A percentile compares a stretch with the other conserved stretches of the same genome.
Evolutionary conservation across 352 stramenopile genomes (phyloP).

Genomic region (Blastocystis sp.): DNA sequence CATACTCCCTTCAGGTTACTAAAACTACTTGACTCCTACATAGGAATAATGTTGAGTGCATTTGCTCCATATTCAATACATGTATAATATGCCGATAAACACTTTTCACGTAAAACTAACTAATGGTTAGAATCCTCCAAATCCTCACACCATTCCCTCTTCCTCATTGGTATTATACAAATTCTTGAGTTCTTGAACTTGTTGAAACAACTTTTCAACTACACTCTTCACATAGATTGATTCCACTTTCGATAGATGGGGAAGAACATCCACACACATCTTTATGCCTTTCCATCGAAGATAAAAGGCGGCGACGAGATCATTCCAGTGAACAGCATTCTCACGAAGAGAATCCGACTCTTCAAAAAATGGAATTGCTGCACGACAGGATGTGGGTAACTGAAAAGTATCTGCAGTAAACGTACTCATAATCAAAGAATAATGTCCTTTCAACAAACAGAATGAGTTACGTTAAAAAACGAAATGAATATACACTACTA

Average conservation of each 20-base stretch:
- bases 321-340: background rate
- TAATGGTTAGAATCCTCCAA: background rate
- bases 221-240: background rate
- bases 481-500: no score
- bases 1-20: slow-evolving; percentile 11
- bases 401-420: slow-evolving; percentile 4
- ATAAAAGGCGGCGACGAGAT: slow-evolving; percentile 16
- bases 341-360: slow-evolving; percentile 48
- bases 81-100: background rate
- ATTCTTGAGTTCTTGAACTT: slow-evolving; percentile 5
- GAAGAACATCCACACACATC: background rate
- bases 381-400: background rate
- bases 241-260: background rate
- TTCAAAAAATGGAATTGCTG: slow-evolving; percentile 32
- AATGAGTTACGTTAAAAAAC: no score
- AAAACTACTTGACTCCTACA: background rate
- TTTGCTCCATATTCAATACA: slow-evolving; percentile 23
- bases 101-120: slow-evolving; percentile 13
- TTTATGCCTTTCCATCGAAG: slow-evolving; percentile 23
- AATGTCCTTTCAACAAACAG: no score
- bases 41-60: background rate
- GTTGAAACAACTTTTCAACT: background rate
- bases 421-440: background rate
- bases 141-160: background rate
- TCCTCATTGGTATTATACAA: slow-evolving; percentile 5